These are phyloP conservation scores for Scutellaria minor DNA, from an alignment of 257 asterid species.

Conservation along the genomic window DNA sequence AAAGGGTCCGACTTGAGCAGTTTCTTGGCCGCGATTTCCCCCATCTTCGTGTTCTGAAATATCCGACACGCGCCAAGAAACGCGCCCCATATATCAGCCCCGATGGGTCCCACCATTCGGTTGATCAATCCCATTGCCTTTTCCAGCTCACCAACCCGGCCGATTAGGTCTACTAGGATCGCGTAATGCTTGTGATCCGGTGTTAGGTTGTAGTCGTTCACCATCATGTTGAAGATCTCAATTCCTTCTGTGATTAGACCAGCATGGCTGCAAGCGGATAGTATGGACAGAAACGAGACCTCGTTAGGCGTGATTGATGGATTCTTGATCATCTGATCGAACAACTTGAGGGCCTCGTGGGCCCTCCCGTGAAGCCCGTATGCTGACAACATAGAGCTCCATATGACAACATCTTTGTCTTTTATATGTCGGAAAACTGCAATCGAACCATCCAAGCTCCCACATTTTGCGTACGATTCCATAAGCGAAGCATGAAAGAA, in stretches of 20 bases:
- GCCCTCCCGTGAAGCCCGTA: constrained; percentile 72
- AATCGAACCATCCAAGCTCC: constrained; percentile 62
- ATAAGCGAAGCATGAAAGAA: constrained; percentile 66
- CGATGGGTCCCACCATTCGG: constrained; percentile 46
- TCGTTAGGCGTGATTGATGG: constrained; percentile 56
- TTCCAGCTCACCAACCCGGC: constrained; percentile 64
- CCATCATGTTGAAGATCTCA: constrained; percentile 55
- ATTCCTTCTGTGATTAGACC: constrained; percentile 75
- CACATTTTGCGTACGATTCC: constrained; percentile 78
- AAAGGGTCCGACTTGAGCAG: constrained; percentile 44
- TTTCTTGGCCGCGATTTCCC: constrained; percentile 62
- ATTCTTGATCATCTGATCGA: constrained; percentile 53
- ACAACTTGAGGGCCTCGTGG: constrained; percentile 57
- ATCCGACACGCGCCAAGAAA: constrained; percentile 68
- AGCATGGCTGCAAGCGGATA: constrained; percentile 80
- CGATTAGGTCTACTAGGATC: constrained; percentile 69
- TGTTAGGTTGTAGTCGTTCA: constrained; percentile 47
- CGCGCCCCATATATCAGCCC: constrained; percentile 69
- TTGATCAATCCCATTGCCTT: constrained; percentile 58
- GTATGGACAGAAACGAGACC: constrained; percentile 62
- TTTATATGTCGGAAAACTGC: constrained; percentile 44
- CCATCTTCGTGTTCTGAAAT: constrained; percentile 59
- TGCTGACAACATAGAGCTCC: constrained; percentile 86
- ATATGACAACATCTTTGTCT: constrained; percentile 61
- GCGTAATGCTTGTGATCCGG: constrained; percentile 74